Evolutionary conservation across 2,329 filamentous ascomycete genomes (phyloP).

Genomic region (Ascochyta viciae-villosae): DNA sequence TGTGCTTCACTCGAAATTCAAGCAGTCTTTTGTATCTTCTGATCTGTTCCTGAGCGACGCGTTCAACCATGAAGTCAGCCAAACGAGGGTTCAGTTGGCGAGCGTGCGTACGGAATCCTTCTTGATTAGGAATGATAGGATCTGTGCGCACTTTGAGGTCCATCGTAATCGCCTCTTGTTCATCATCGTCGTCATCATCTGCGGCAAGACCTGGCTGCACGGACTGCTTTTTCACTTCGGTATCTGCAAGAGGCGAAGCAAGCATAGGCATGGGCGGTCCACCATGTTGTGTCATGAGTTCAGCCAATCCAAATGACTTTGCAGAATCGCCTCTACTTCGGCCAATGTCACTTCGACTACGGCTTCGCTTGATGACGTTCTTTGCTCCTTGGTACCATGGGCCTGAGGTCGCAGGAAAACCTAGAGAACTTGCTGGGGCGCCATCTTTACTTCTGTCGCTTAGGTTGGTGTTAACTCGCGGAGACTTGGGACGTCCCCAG

Average conservation of each 20-base stretch:
- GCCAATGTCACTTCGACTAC: conserved; percentile 65
- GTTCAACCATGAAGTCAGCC: conserved; percentile 72
- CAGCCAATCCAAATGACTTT: conserved; percentile 56
- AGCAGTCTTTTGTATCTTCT: conserved; percentile 80
- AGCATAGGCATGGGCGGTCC: conserved; percentile 66
- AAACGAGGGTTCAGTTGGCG: conserved; percentile 76
- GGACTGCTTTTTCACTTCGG: conserved; percentile 44
- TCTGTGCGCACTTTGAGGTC: conserved; percentile 69
- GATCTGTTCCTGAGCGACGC: conserved; percentile 82
- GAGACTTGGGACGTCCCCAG: conserved; percentile 52
- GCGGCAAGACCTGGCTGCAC: conserved; percentile 44
- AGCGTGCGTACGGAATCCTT: conserved; percentile 80
- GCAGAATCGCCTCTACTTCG: conserved; percentile 30
- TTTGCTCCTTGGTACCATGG: conserved; percentile 49
- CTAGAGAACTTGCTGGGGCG: conserved; percentile 57
- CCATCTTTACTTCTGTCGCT: conserved; percentile 60
- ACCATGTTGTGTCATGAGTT: conserved; percentile 64
- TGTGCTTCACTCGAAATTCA: conserved; percentile 73
- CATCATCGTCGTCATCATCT: conserved; percentile 52
- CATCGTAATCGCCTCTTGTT: conserved; percentile 65
- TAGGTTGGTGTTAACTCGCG: conserved; percentile 49
- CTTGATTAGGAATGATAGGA: conserved; percentile 72
- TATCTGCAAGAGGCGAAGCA: conserved; percentile 54
- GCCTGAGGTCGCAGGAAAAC: conserved; percentile 40
- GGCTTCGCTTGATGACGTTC: conserved; percentile 57